Conservation (phyloP, 805 yeast genomes). For the Candida ipomoeae region DNA sequence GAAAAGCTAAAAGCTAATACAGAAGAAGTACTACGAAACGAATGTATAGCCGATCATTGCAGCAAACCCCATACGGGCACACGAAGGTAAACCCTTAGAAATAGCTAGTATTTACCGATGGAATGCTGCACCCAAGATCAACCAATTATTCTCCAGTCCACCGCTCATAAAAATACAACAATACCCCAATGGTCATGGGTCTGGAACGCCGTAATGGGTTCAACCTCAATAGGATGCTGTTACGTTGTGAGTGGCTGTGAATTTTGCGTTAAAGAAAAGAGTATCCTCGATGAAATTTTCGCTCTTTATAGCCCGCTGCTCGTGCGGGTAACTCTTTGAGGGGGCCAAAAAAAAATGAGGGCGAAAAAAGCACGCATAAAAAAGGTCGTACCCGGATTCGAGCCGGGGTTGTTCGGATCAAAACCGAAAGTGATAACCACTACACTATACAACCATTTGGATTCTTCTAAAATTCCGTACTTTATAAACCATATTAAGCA, state of each 20-base stretch:
- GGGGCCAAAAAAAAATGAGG: not conserved
- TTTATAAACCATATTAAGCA: not conserved
- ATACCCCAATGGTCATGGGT: constrained; percentile 66
- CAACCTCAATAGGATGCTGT: constrained; percentile 69
- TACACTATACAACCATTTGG: constrained; percentile 56
- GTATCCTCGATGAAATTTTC: constrained; percentile 9
- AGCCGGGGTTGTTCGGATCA: constrained; percentile 81
- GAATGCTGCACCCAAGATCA: constrained; percentile 74
- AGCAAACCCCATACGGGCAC: constrained; percentile 69
- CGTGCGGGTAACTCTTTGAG: constrained; percentile 27
- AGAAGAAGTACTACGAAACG: constrained; percentile 1
- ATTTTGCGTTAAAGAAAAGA: constrained; percentile 49
- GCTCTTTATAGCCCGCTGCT: constrained; percentile 14
- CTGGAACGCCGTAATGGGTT: constrained; percentile 59
- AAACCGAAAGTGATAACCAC: constrained; percentile 79
- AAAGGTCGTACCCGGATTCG: constrained; percentile 79
- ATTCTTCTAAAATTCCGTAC: not conserved
- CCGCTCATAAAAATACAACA: constrained; percentile 39
- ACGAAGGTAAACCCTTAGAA: constrained; percentile 71
- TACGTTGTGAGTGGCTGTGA: constrained; percentile 60
- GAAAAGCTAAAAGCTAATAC: not conserved
- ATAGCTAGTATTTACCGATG: constrained; percentile 47
- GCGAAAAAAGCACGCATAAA: constrained; percentile 13
- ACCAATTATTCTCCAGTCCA: constrained; percentile 61
- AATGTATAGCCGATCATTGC: constrained; percentile 60